Evolutionary conservation across 2,329 filamentous ascomycete species (phyloP).

Genomic region (Claviceps sp.): DNA sequence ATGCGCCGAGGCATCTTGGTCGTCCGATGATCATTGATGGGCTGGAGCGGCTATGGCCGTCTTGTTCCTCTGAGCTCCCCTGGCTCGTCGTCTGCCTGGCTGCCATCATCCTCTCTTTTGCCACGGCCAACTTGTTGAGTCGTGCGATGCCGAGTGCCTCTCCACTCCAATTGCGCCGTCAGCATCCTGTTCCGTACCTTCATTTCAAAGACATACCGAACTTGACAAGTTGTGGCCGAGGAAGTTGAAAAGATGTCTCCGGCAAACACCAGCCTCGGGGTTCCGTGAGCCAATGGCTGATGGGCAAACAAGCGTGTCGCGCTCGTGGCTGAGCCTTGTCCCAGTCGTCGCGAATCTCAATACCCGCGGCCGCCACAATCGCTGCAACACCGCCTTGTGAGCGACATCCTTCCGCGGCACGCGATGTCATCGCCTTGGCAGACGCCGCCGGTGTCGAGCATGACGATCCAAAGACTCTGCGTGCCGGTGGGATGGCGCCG

Average conservation of each 20-base stretch:
- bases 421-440: not conserved
- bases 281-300: no score
- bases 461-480: not conserved
- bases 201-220: no score
- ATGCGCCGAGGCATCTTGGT: not conserved
- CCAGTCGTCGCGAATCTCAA: not conserved
- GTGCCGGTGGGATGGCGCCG: constrained; percentile 1
- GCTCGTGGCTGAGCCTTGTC: not conserved
- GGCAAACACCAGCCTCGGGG: no score
- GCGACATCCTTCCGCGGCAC: not conserved
- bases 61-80: not conserved
- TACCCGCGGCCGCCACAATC: not conserved
- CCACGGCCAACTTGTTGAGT: not conserved
- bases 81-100: not conserved
- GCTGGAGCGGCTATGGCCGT: not conserved
- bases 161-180: no score
- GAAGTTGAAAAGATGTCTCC: no score
- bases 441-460: not conserved
- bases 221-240: no score
- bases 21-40: not conserved
- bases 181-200: no score
- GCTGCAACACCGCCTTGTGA: not conserved
- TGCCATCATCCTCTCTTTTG: not conserved
- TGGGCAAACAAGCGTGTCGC: not conserved
- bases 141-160: not conserved